These are phyloP conservation scores for Syzygium syzygioides DNA, from an alignment of 441 rosid species.

Conservation along the genomic window DNA sequence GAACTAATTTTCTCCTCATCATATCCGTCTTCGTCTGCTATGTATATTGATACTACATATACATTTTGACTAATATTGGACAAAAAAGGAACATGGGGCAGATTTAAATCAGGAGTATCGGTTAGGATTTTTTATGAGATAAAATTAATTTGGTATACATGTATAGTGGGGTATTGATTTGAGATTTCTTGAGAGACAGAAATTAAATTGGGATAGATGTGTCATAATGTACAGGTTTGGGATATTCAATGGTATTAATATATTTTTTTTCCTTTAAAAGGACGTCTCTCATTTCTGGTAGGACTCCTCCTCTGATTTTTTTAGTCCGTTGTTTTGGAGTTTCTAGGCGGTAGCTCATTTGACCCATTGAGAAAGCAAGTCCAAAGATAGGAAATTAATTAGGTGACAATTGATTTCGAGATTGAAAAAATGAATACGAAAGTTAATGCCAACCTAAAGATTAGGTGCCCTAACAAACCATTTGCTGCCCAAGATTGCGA, in stretches of 20 bases:
- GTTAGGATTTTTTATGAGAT: neutral
- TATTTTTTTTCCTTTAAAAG: neutral
- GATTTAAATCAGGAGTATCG: neutral
- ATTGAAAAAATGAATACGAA: neutral
- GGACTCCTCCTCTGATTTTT: neutral
- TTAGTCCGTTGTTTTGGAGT: neutral
- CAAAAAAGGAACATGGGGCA: neutral
- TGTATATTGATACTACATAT: neutral
- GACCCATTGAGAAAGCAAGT: neutral
- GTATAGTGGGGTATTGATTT: neutral
- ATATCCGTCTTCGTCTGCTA: fast-evolving
- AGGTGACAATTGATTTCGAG: neutral
- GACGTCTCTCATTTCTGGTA: neutral
- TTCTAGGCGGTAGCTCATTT: neutral
- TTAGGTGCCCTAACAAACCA: neutral
- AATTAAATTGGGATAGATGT: neutral
- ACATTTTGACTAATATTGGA: neutral
- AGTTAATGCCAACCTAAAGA: neutral
- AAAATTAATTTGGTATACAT: neutral
- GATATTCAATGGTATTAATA: no score
- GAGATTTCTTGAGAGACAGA: neutral
- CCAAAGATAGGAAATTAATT: neutral
- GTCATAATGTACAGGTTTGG: fast-evolving
- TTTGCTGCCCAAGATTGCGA: neutral
- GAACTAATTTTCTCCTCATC: neutral